phyloP scores from a whole-genome alignment of 352 stramenopile species.

The Phytophthora pseudosyringae region DNA sequence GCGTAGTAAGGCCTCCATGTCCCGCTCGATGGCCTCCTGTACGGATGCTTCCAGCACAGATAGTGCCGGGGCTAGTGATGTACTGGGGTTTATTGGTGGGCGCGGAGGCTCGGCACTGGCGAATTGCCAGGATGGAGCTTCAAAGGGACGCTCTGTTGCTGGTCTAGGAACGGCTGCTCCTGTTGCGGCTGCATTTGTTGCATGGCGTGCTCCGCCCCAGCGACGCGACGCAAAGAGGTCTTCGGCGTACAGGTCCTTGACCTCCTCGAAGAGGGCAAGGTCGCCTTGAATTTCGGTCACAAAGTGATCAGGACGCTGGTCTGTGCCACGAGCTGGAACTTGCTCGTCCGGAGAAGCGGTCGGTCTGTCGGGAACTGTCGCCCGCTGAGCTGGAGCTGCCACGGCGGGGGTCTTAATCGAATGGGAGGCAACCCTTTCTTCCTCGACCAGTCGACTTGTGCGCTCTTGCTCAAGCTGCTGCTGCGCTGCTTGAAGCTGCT shows the following conservation, averaged over 20 bases:
- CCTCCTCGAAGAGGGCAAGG: constrained; percentile 51
- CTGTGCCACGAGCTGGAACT: not conserved
- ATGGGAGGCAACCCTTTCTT: constrained; percentile 40
- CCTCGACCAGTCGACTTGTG: constrained; percentile 47
- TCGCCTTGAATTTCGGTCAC: constrained; percentile 28
- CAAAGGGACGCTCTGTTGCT: not conserved
- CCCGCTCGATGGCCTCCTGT: constrained; percentile 32
- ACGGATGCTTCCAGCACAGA: constrained; percentile 25
- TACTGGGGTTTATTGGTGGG: not conserved
- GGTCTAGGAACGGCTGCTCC: not conserved
- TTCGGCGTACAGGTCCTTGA: constrained; percentile 48
- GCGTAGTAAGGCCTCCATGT: constrained; percentile 29
- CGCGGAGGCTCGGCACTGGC: not conserved
- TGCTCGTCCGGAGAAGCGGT: constrained; percentile 1
- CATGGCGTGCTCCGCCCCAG: constrained; percentile 15
- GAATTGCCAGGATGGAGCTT: constrained; percentile 7
- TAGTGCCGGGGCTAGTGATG: not conserved
- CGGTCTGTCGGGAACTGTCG: not conserved
- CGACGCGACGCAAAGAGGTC: constrained; percentile 41
- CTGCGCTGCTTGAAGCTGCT: constrained; percentile 55
- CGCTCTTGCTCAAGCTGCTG: constrained; percentile 58
- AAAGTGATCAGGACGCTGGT: constrained; percentile 25
- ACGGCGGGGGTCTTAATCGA: constrained; percentile 21
- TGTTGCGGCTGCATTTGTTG: not conserved
- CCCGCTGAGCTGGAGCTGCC: not conserved